Conservation (phyloP, 179 eudicot genomes). For the Silene vulgaris region DNA sequence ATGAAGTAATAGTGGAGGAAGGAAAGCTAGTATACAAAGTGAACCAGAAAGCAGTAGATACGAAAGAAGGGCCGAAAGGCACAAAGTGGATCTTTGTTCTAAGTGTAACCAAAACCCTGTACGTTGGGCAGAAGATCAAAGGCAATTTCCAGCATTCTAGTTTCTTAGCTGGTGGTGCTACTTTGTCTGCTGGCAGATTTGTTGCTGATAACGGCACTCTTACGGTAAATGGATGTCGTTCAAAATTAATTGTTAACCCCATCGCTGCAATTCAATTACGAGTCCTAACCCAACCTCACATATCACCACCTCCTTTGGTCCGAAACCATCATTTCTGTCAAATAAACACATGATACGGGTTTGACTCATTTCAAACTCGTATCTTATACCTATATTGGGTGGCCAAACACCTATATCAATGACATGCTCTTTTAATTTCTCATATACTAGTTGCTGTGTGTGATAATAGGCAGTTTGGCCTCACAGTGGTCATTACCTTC, state of each 20-base stretch:
- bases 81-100: constrained; percentile 85
- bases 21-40: constrained; percentile 55
- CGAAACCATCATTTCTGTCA: too few species aligned
- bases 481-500: constrained; percentile 90
- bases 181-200: constrained; percentile 73
- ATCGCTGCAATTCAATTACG: too few species aligned
- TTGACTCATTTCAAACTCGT: too few species aligned
- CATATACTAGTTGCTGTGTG: background rate
- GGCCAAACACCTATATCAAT: too few species aligned
- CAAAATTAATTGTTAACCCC: too few species aligned
- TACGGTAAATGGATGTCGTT: constrained; percentile 34
- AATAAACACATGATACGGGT: too few species aligned
- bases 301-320: too few species aligned
- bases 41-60: constrained; percentile 47
- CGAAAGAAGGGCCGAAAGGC: constrained; percentile 47
- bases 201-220: constrained; percentile 55
- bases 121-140: constrained; percentile 58
- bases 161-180: constrained; percentile 87
- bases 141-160: constrained; percentile 91
- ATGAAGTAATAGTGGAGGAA: constrained; percentile 50
- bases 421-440: too few species aligned
- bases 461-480: constrained; percentile 82
- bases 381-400: too few species aligned
- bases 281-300: too few species aligned
- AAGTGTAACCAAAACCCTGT: constrained; percentile 51